A percentile compares a stretch with the other conserved stretches of the same genome.
phyloP scores from a whole-genome alignment of 2,329 filamentous ascomycete genomes.

The Microdochium trichocladiopsis region DNA sequence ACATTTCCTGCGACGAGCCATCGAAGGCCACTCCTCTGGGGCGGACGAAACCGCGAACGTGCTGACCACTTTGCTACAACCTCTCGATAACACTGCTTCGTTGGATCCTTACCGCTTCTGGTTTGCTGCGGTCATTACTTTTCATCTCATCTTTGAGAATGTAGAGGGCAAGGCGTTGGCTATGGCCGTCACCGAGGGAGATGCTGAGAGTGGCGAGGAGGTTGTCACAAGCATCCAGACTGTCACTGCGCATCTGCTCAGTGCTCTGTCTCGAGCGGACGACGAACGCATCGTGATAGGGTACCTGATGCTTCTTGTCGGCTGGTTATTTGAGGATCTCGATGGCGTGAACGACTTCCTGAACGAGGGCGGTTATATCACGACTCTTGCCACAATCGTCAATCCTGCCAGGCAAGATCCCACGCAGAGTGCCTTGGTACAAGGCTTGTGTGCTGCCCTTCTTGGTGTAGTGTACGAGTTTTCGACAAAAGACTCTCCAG shows the following conservation, averaged over 20 bases:
- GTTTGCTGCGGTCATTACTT: constrained; percentile 81
- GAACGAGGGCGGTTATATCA: constrained; percentile 85
- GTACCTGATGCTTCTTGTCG: constrained; percentile 81
- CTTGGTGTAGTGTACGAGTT: constrained; percentile 93
- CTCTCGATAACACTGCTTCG: constrained; percentile 51
- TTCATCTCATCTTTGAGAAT: constrained; percentile 80
- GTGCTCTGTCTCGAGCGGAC: constrained; percentile 66
- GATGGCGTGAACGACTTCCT: constrained; percentile 91
- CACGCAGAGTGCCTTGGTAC: constrained; percentile 59
- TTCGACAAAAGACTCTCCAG: constrained; percentile 92
- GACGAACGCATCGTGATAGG: constrained; percentile 76
- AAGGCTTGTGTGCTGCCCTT: constrained; percentile 77
- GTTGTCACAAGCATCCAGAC: constrained; percentile 91
- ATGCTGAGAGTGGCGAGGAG: constrained; percentile 84
- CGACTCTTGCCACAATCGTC: constrained; percentile 72
- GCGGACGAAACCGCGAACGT: constrained; percentile 83
- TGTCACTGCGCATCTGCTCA: constrained; percentile 78
- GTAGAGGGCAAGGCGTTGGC: constrained; percentile 70
- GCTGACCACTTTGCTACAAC: constrained; percentile 70
- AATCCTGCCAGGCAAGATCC: constrained; percentile 40
- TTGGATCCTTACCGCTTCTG: constrained; percentile 81
- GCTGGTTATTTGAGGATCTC: constrained; percentile 88
- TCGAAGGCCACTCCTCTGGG: constrained; percentile 74
- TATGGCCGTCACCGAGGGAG: constrained; percentile 80
- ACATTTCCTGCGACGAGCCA: constrained; percentile 83